Percentiles rank a stretch among this genome's conserved stretches.
Evolutionary conservation across 768 basidiomycete genomes (phyloP).

Genomic region (Galerina marginata): DNA sequence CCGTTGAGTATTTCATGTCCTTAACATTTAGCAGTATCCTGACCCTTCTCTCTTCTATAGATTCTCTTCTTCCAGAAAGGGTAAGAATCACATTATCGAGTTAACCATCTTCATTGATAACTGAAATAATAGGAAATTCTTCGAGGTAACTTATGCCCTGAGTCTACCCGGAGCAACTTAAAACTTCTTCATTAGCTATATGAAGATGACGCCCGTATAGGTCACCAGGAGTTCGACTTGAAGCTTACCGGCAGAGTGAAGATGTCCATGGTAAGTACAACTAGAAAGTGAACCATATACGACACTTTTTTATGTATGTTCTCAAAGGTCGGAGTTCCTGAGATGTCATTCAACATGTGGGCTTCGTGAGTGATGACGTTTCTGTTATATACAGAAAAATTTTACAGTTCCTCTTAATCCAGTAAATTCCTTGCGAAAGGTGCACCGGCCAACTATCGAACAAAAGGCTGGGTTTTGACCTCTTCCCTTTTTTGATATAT

Average conservation of each 20-base stretch:
- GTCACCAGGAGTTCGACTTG: slow-evolving; percentile 93
- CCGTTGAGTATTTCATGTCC: slow-evolving; percentile 48
- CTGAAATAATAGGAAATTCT: slow-evolving; percentile 64
- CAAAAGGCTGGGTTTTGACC: not conserved
- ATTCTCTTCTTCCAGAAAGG: slow-evolving; percentile 99
- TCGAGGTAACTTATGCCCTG: slow-evolving; percentile 55
- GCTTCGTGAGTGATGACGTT: slow-evolving; percentile 64
- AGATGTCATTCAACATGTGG: slow-evolving; percentile 92
- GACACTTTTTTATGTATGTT: not conserved
- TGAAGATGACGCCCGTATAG: slow-evolving; percentile 92
- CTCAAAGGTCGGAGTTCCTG: slow-evolving; percentile 89
- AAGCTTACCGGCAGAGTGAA: slow-evolving; percentile 93
- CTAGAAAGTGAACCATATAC: not conserved
- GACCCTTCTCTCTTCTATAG: slow-evolving; percentile 37
- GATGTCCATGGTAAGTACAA: slow-evolving; percentile 89
- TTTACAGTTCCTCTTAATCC: slow-evolving; percentile 6
- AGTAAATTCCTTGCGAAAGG: slow-evolving; percentile 88
- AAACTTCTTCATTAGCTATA: slow-evolving; percentile 61
- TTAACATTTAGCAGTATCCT: slow-evolving; percentile 14
- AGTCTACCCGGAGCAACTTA: not conserved
- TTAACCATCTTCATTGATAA: slow-evolving; percentile 3
- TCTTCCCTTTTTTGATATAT: not conserved
- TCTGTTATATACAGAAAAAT: not conserved
- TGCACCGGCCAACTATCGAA: slow-evolving; percentile 17
- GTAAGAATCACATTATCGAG: slow-evolving; percentile 38